Evolutionary conservation across 306 rosid species (phyloP), one percentile per base, ranked within the genome.

Genomic region (Ochetophila trinervis): DNA sequence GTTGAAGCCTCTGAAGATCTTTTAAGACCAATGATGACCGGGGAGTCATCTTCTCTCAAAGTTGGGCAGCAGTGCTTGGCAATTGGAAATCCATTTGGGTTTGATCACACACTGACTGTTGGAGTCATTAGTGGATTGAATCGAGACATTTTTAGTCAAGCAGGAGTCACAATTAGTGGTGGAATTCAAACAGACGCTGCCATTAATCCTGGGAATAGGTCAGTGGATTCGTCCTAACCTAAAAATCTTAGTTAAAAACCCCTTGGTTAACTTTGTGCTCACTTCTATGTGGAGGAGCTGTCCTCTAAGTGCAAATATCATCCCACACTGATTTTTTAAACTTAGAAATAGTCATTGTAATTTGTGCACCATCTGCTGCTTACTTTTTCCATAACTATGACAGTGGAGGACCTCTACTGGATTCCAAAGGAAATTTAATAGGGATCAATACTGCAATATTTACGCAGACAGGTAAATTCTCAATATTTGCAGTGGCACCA

Each of bases 1-100:
- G 90, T 93, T 35, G 99, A 90, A 57, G 96, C 96, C 62, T 78
- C 96, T 44, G 73, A 68, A 62, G 94, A 89, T 68, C 84, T 93
- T 60, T 70, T 89, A 77, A 86, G 76, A 79, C 91, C 99, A 58
- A 80, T 93, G 66, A 84, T 64, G 57, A 87, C 76, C 57, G 99
- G 97, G 62, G 74, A 79, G 60, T 87, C 99, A 20, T 81, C 88
- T 20, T 87, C 86, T 69, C 77, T 93, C 24, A 89, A 68, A 84
- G 99, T 93, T 30, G 99, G 99, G 51, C 99, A 87, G 68, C 96
- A 87, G 76, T 93, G 97, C 79, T 86, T 93, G 84, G 96, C 99
- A 56, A 93, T 90, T 71, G 99, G 99, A 67, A 93, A 93, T 74
- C 99, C 99, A 20, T 93, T 93, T 78, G 99, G 99, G 57, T 93